Evolutionary conservation across 805 yeast genomes (phyloP).

Genomic region (Saccharomycopsis olivae): DNA sequence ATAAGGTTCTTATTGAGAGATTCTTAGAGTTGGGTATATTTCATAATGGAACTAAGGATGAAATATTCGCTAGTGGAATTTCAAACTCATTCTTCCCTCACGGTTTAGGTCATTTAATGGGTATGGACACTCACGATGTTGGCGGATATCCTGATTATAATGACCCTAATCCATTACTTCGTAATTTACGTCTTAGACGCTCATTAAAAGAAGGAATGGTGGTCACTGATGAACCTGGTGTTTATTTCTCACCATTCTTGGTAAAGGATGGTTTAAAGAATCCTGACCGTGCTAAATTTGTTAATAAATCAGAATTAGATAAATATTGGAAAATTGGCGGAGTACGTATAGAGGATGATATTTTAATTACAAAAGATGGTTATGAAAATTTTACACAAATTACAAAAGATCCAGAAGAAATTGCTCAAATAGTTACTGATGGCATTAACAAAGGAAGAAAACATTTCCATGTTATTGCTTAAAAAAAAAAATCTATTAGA

Average conservation of each 20-base stretch:
- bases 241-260: constrained; percentile 79
- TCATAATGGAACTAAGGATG: constrained; percentile 46
- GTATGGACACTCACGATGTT: constrained; percentile 94
- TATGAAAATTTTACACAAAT: constrained; percentile 72
- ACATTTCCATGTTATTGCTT: constrained; percentile 51
- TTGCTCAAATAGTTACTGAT: constrained; percentile 59
- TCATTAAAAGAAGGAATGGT: constrained; percentile 66
- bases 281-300: constrained; percentile 40
- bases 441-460: constrained; percentile 54
- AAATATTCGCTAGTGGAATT: constrained; percentile 58
- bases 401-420: constrained; percentile 79
- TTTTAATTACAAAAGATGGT: constrained; percentile 67
- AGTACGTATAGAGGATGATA: constrained; percentile 91
- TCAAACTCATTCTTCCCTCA: constrained; percentile 86
- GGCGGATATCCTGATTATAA: constrained; percentile 82
- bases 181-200: constrained; percentile 75
- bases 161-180: constrained; percentile 68
- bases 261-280: constrained; percentile 47
- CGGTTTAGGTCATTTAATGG: constrained; percentile 88
- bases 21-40: constrained; percentile 72
- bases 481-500: constrained; percentile 1
- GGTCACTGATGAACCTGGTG: constrained; percentile 91
- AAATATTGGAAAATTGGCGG: constrained; percentile 91
- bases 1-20: constrained; percentile 59
- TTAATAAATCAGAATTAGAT: constrained; percentile 55